Evolutionary conservation across 1,284 basidiomycete genomes (phyloP), one percentile per base, ranked within the genome.

Genomic region (Ganoderma multipileum): DNA sequence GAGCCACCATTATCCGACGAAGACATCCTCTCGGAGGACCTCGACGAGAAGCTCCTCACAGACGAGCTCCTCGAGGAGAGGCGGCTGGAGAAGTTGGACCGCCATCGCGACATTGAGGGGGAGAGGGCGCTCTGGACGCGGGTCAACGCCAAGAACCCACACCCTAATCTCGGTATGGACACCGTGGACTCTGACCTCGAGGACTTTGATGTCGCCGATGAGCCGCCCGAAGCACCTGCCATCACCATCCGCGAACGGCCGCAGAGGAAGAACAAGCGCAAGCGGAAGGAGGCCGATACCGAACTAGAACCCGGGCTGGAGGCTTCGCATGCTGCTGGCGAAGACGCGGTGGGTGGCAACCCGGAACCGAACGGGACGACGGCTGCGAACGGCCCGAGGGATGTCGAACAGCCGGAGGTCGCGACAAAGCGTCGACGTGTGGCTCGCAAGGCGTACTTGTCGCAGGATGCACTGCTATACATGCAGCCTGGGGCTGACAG

Each of bases 41-140:
- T 80, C 3, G 83, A 89, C 66, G 80, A 84, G n/a, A 82, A 81
- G 28, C 80, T 74, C 20, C 68, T 89, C 26, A 70, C 75, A 9
- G 75, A 72, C 1, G 88, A 87, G 76, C 72, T 90, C 33, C 68
- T 77, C 9, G 85, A 85, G 26, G 90, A 91, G 28, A 80, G 79
- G 3, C 75, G 76, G 23, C 71, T 87, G 50, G 85, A 91, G 54
- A 65, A 71, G 39, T 65, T 69, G 65, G 89, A 91, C 72, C 61
- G 66, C 61, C 66, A 58, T 36, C 33, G 63, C 2, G 79, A 74
- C 3, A 68, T 30, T 30, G 58, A 42, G 20, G 67, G 76, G 33
- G 81, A 84, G 75, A 64, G 68, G n/a, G 54, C 58, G 5, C 67
- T 85, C 12, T 83, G 80, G 79, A 67, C 33, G 28, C 66, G 68